Base-by-base conservation (phyloP, 345 rosid species). In the Aurinia saxatilis region DNA sequence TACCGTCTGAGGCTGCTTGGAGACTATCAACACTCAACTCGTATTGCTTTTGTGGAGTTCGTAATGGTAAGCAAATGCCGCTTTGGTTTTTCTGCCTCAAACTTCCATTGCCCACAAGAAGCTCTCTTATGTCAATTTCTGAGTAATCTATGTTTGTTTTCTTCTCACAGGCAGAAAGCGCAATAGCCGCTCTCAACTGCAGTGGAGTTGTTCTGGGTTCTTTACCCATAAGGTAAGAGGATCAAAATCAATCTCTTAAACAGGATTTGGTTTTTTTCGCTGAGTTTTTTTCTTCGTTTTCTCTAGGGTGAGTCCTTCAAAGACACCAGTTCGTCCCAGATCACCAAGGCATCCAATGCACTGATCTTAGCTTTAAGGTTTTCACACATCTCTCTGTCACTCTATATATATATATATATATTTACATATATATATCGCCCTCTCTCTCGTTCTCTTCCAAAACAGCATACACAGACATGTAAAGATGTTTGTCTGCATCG, bases 251-350 rank as follows among this genome's bases (percentile, higher is more conserved):
- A 21, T 49, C 41, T 27, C 61, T 35, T 37, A 44, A 16, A 57
- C 17, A 39, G 14, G 12, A 45, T 8, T 45, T 8, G 4, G 30
- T 10, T 18, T 11, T 3, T 21, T 2, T 17, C 17, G 16, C 44
- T 54, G 36, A 58, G 50, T 2, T 19, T 10, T n/a, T 34, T 25
- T 36, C 36, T 9, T 38, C 13, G 52, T 33, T 33, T 35, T 55
- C 58, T 36, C 41, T 80, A 91, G 98, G 89, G 90, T 91, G 47
- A 91, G 98, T 75, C 98, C 98, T 45, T 91, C 98, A n/a, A 91
- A 91, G 82, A 91, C 98, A 6, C 96, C 98, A 27, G 98, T 91
- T 65, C 85, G 98, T 65, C 98, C 96, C 0, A 95, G 96, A 4
- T 70, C 83, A 75, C 85, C 96, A 35, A 91, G 98, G 30, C 77